Percentiles rank a stretch among this genome's conserved stretches.
Conservation (phyloP, 2,329 filamentous ascomycete genomes). For the Apiospora kogelbergensis region DNA sequence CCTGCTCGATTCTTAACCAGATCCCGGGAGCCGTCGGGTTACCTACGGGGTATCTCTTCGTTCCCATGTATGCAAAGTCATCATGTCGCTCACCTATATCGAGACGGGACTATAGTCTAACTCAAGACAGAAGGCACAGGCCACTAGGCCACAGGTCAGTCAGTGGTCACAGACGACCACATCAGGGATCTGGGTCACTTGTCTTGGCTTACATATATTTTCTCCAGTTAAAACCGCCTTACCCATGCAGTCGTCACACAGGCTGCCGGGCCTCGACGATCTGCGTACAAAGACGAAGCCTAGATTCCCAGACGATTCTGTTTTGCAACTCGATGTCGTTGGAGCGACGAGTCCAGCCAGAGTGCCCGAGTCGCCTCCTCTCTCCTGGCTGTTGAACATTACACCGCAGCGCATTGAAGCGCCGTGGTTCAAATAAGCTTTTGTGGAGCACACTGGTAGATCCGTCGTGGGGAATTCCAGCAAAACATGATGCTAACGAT, state of each 20-base stretch:
- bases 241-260: constrained; percentile 5
- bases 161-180: too few species aligned
- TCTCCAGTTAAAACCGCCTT: not conserved
- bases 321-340: not conserved
- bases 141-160: too few species aligned
- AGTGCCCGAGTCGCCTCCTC: not conserved
- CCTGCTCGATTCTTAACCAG: not conserved
- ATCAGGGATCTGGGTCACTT: not conserved
- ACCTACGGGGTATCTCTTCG: not conserved
- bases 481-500: not conserved
- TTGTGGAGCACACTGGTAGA: constrained; percentile 6
- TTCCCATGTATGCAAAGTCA: not conserved
- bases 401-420: not conserved
- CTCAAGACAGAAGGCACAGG: not conserved
- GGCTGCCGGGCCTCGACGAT: not conserved
- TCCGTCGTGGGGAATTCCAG: constrained; percentile 3
- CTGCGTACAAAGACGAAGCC: not conserved
- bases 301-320: not conserved
- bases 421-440: constrained; percentile 10
- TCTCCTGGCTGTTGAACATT: not conserved
- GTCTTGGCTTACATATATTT: not conserved
- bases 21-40: too few species aligned
- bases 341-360: not conserved
- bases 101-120: not conserved
- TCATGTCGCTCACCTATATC: not conserved